A percentile compares a stretch with the other conserved stretches of the same genome.
These are phyloP conservation scores for Dipsacomyces acuminosporus DNA, from an alignment of 371 early-diverging fungal genomes.

Conservation along the genomic window DNA sequence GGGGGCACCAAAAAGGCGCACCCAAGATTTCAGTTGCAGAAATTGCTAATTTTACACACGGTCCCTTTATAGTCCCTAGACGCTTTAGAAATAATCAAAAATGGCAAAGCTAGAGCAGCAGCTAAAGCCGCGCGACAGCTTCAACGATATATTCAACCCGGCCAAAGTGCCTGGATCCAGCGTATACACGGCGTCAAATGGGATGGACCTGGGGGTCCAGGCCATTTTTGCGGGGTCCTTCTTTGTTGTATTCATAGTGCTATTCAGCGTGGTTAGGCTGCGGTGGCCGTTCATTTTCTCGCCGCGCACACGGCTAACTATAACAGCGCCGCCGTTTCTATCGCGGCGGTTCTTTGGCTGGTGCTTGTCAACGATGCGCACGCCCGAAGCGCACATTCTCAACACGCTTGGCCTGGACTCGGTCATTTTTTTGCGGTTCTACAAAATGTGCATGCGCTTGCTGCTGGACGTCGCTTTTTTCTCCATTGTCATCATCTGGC, in stretches of 20 bases:
- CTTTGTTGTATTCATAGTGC: slow-evolving; percentile 27
- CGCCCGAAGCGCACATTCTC: slow-evolving; percentile 46
- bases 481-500: slow-evolving; percentile 43
- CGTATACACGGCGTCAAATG: slow-evolving; percentile 39
- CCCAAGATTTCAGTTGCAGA: no score
- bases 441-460: slow-evolving; percentile 46
- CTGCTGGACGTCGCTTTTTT: slow-evolving; percentile 42
- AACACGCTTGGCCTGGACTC: slow-evolving; percentile 48
- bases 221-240: slow-evolving; percentile 38
- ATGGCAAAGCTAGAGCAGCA: no score
- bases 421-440: slow-evolving; percentile 46
- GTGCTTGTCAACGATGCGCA: slow-evolving; percentile 43
- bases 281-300: slow-evolving; percentile 49
- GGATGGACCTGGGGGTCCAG: slow-evolving; percentile 40
- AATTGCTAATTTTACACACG: no score
- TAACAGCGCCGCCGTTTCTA: slow-evolving; percentile 42
- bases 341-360: slow-evolving; percentile 44
- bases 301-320: slow-evolving; percentile 46
- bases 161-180: slow-evolving; percentile 44
- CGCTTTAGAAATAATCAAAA: no score
- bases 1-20: no score
- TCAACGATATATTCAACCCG: slow-evolving; percentile 38
- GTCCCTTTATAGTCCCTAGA: no score
- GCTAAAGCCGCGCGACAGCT: background rate
- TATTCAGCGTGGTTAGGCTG: slow-evolving; percentile 41